A percentile compares a stretch with the other conserved stretches of the same genome.
Evolutionary conservation across 1,284 basidiomycete species (phyloP).

Genomic region (Lignosus rhinocerotis): DNA sequence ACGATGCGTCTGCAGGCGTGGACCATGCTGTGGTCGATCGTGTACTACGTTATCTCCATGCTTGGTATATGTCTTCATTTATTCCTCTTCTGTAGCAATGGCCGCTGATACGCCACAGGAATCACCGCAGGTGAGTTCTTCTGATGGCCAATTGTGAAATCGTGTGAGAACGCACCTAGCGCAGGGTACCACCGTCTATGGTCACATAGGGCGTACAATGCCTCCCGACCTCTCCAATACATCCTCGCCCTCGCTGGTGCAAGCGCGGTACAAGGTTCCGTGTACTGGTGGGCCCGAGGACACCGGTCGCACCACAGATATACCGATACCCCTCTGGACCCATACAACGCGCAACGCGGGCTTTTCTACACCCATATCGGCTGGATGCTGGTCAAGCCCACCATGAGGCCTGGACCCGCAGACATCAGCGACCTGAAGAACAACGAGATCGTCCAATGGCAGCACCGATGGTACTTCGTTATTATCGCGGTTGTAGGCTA

Average conservation of each 20-base stretch:
- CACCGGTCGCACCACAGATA: slow-evolving; percentile 90
- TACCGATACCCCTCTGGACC: slow-evolving; percentile 91
- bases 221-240: slow-evolving; percentile 72
- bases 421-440: slow-evolving; percentile 81
- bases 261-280: slow-evolving; percentile 88
- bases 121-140: slow-evolving; percentile 29
- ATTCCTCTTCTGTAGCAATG: background rate
- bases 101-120: slow-evolving; percentile 15
- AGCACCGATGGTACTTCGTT: slow-evolving; percentile 72
- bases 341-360: slow-evolving; percentile 85
- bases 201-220: slow-evolving; percentile 90
- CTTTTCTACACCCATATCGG: slow-evolving; percentile 85
- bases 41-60: slow-evolving; percentile 62
- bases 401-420: slow-evolving; percentile 72
- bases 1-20: slow-evolving; percentile 43
- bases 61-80: slow-evolving; percentile 36
- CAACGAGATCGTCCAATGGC: slow-evolving; percentile 79
- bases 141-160: background rate
- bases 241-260: slow-evolving; percentile 78
- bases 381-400: slow-evolving; percentile 88
- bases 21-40: slow-evolving; percentile 47
- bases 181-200: slow-evolving; percentile 88
- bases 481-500: slow-evolving; percentile 59
- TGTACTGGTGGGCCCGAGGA: slow-evolving; percentile 90
- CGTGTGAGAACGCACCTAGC: background rate